These are phyloP conservation scores for Dictyostelium intermedium DNA, from an alignment of 78 protist species.

Conservation along the genomic window DNA sequence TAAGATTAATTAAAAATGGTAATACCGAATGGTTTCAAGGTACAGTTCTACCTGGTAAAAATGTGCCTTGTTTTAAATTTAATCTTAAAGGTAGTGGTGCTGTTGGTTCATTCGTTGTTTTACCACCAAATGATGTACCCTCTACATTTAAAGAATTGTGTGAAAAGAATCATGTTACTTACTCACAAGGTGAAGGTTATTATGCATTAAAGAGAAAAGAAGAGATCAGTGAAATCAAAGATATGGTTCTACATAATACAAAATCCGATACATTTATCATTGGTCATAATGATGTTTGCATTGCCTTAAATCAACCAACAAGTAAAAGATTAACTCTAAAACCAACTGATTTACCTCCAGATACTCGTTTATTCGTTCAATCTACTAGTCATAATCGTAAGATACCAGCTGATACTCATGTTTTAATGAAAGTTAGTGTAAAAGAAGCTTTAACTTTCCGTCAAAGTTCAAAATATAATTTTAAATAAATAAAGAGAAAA, in stretches of 20 bases:
- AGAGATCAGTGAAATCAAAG: background rate
- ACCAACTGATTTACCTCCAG: background rate
- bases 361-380: constrained; percentile 6
- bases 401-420: constrained; percentile 17
- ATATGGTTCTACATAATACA: constrained; percentile 1
- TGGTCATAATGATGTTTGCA: constrained; percentile 9
- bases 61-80: background rate
- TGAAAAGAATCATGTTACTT: background rate
- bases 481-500: background rate
- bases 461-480: constrained; percentile 17
- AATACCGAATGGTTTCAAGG: background rate
- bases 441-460: constrained; percentile 8
- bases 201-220: constrained; percentile 37
- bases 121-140: background rate
- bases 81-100: constrained; percentile 10
- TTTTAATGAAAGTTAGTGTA: constrained; percentile 8
- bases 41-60: background rate
- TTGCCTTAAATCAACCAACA: background rate
- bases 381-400: constrained; percentile 25
- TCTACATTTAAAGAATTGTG: constrained; percentile 4
- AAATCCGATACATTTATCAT: constrained; percentile 3
- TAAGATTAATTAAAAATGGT: constrained; percentile 1
- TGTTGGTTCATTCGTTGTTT: constrained; percentile 1
- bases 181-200: constrained; percentile 18
- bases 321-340: background rate